Base-by-base conservation (phyloP, 257 asterid genomes). In the Agastache rugosa region DNA sequence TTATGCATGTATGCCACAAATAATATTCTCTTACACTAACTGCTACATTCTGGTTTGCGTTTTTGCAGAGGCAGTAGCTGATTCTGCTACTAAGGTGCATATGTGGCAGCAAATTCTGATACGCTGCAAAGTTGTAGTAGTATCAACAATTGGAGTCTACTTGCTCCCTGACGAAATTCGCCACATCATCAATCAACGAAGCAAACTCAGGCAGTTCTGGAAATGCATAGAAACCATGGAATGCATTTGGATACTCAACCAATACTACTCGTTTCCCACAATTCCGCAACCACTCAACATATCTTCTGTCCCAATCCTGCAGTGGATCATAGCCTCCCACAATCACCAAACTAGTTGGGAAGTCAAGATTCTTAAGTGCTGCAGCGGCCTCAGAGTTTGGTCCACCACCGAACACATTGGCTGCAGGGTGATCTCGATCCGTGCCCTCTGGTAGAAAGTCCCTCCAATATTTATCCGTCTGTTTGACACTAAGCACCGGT, bases 291-390 rank as follows among this genome's bases (percentile, higher is more conserved):
- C 84, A 74, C 31, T 79, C 64, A 8, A 12, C 79, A 23, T 83
- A 83, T 27, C 69, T 65, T 29, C 45, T 77, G 50, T 76, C 76
- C 83, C 88, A 79, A 45, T 86, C 90, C 59, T 69, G 78, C 79
- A 86, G 70, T 0, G 84, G 81, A 77, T 86, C 86, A 48, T 55
- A 53, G 35, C 88, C 85, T 77, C 86, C 90, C 54, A 71, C 71
- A 5, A 83, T 17, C 44, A 81, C 78, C 83, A 84, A 44, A 7
- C 22, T 55, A 4, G 67, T 22, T 2, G 91, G 87, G 16, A 82
- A 82, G 0, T 56, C 74, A 12, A 70, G 14, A 8, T 8, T 8
- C 69, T 42, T 29, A 0, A 58, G 11, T 0, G n/a, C 3, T 22
- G 20, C 37, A 16, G 9, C 10, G 3, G 54, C 17, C n/a, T 16